Conservation (phyloP, 1,284 basidiomycete species). For the Ustilago trichophora region DNA sequence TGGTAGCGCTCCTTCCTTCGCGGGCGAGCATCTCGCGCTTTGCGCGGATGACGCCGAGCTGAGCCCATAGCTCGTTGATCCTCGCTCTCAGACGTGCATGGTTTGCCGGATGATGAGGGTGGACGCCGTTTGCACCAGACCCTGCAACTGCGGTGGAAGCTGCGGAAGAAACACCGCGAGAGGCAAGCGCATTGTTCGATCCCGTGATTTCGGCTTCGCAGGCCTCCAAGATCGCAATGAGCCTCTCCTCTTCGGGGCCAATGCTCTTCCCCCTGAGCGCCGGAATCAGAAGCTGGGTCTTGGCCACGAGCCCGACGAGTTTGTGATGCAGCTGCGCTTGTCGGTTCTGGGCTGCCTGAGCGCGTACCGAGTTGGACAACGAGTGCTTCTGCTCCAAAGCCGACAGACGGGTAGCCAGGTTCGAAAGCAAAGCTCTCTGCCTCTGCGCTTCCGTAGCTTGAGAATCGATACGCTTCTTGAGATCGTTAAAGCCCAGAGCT, state of each 20-base stretch:
- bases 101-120: conserved; percentile 13
- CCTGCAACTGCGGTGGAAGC: not conserved
- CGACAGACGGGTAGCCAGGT: conserved; percentile 35
- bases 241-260: conserved; percentile 52
- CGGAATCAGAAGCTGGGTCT: conserved; percentile 52
- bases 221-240: conserved; percentile 50
- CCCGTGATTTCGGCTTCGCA: conserved; percentile 62
- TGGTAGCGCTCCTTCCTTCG: conserved; percentile 41
- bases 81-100: conserved; percentile 50
- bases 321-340: conserved; percentile 61
- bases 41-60: conserved; percentile 58
- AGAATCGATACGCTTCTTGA: conserved; percentile 54
- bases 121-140: not conserved
- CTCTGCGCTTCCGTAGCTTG: conserved; percentile 53
- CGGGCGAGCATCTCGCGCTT: conserved; percentile 50
- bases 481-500: conserved; percentile 61
- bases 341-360: conserved; percentile 43
- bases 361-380: conserved; percentile 53
- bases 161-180: not conserved
- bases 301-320: conserved; percentile 45
- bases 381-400: conserved; percentile 56
- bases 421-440: conserved; percentile 42
- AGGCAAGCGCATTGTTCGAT: conserved; percentile 1
- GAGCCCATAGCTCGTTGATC: conserved; percentile 65
- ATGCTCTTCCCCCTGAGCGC: conserved; percentile 55